Evolutionary conservation across 225 moss, liverwort and hornwort genomes (phyloP).

Genomic region (Takakia lepidozioides): DNA sequence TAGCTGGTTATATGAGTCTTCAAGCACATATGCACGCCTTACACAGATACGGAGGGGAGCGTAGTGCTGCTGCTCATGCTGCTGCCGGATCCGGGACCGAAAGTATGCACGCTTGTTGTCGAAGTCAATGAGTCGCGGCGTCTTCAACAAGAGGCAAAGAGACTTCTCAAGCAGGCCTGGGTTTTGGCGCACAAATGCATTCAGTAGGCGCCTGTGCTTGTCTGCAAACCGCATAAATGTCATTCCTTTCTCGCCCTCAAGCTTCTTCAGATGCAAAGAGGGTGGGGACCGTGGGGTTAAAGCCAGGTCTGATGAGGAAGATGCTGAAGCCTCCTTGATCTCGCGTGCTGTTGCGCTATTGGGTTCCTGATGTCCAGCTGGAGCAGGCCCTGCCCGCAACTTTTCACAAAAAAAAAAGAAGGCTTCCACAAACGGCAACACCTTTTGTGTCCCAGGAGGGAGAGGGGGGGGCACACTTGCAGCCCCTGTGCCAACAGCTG

Average conservation of each 20-base stretch:
- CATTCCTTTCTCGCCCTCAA: slow-evolving; percentile 64
- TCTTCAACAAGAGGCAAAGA: slow-evolving; percentile 60
- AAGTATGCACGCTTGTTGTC: slow-evolving; percentile 95
- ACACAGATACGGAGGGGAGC: slow-evolving; percentile 77
- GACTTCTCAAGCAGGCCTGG: slow-evolving; percentile 79
- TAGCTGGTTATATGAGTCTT: slow-evolving; percentile 92
- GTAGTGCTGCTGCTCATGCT: slow-evolving; percentile 98
- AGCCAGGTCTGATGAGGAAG: slow-evolving; percentile 44
- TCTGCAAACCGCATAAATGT: slow-evolving; percentile 93
- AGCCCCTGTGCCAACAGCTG: slow-evolving; percentile 49
- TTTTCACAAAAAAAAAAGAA: slow-evolving; percentile 96
- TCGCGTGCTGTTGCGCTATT: slow-evolving; percentile 84
- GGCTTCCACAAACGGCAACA: slow-evolving; percentile 88
- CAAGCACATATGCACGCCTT: slow-evolving; percentile 88
- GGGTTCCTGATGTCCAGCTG: slow-evolving; percentile 60
- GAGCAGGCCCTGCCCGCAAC: slow-evolving; percentile 57
- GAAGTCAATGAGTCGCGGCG: slow-evolving; percentile 89
- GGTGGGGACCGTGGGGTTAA: slow-evolving; percentile 57
- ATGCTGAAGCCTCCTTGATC: slow-evolving; percentile 85
- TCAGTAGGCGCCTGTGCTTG: slow-evolving; percentile 82
- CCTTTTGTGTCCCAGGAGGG: slow-evolving; percentile 83
- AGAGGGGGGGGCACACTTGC: slow-evolving; percentile 76
- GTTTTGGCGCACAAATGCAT: slow-evolving; percentile 88
- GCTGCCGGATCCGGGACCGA: slow-evolving; percentile 89
- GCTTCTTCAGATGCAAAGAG: slow-evolving; percentile 34